These are phyloP conservation scores for Ceratocystis colombiana DNA, from an alignment of 2,329 filamentous ascomycete species.

Conservation along the genomic window DNA sequence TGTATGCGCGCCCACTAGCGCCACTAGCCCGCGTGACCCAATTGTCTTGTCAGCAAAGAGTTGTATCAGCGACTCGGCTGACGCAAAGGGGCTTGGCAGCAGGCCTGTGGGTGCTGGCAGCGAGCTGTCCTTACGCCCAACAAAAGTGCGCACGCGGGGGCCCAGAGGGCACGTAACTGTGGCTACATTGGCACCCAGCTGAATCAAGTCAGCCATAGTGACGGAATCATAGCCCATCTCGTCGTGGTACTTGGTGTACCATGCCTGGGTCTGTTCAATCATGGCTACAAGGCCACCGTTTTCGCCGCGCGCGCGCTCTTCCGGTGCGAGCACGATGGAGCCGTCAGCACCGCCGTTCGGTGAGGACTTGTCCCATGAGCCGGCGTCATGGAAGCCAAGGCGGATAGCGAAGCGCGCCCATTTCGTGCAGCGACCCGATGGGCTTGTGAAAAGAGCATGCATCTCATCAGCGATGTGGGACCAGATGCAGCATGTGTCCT, in stretches of 20 bases:
- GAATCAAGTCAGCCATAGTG: constrained; percentile 45
- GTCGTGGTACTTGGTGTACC: constrained; percentile 35
- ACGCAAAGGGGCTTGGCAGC: constrained; percentile 37
- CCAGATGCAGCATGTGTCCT: constrained; percentile 40
- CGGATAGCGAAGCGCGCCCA: constrained; percentile 39
- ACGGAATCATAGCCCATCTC: constrained; percentile 32
- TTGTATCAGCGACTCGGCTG: constrained; percentile 40
- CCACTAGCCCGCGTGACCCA: constrained; percentile 40
- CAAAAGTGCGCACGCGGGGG: constrained; percentile 42
- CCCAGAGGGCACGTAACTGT: constrained; percentile 39
- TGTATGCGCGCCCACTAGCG: constrained; percentile 47
- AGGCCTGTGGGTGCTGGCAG: constrained; percentile 35
- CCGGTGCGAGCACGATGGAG: constrained; percentile 36
- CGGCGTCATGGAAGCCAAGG: constrained; percentile 42
- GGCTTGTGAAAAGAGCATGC: constrained; percentile 33
- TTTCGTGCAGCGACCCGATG: constrained; percentile 36
- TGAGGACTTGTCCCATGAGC: constrained; percentile 35
- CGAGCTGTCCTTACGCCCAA: constrained; percentile 42
- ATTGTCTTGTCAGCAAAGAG: constrained; percentile 47
- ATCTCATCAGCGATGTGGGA: constrained; percentile 37
- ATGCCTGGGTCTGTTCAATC: constrained; percentile 33
- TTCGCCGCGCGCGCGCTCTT: constrained; percentile 34
- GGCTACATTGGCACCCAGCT: constrained; percentile 43
- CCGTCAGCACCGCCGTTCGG: constrained; percentile 40
- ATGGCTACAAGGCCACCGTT: constrained; percentile 42